These are phyloP conservation scores for Sugiyamaella neomexicana DNA, from an alignment of 1,139 yeast genomes.

Conservation along the genomic window DNA sequence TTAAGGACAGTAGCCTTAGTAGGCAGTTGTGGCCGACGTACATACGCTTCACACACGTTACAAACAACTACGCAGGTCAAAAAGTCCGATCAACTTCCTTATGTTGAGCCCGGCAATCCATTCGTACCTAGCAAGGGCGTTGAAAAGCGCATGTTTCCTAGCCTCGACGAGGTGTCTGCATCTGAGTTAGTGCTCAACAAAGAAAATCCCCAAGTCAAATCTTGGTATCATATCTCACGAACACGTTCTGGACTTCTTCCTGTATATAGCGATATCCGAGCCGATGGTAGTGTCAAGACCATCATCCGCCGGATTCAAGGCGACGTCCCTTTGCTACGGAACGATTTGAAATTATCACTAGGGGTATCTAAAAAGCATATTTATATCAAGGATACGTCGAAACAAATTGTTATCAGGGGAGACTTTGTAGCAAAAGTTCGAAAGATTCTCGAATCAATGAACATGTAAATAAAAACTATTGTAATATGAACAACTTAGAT, in stretches of 20 bases:
- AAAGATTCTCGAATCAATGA: neutral
- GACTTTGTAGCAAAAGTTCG: conserved; percentile 26
- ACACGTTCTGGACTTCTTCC: conserved; percentile 40
- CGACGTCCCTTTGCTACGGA: conserved; percentile 35
- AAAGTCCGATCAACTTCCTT: conserved; percentile 18
- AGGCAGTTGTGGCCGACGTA: neutral
- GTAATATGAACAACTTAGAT: too few species aligned
- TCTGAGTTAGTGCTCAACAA: conserved; percentile 14
- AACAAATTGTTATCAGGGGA: conserved; percentile 38
- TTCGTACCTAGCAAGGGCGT: conserved; percentile 14
- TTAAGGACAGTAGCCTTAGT: neutral
- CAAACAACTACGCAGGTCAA: conserved; percentile 11
- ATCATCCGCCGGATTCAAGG: conserved; percentile 39
- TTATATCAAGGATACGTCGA: conserved; percentile 38
- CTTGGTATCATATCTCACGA: conserved; percentile 38
- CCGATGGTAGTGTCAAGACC: conserved; percentile 40
- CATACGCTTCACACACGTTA: neutral
- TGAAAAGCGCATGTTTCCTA: conserved; percentile 20
- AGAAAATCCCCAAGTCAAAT: conserved; percentile 4
- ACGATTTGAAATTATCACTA: conserved; percentile 34
- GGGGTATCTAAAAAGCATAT: conserved; percentile 34
- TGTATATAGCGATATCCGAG: conserved; percentile 38
- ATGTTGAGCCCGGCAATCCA: conserved; percentile 18
- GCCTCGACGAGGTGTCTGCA: conserved; percentile 19
- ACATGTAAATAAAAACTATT: conserved; percentile 4